These are phyloP conservation scores for Trichoderma hamatum DNA, from an alignment of 2,329 filamentous ascomycete species.

Conservation along the genomic window DNA sequence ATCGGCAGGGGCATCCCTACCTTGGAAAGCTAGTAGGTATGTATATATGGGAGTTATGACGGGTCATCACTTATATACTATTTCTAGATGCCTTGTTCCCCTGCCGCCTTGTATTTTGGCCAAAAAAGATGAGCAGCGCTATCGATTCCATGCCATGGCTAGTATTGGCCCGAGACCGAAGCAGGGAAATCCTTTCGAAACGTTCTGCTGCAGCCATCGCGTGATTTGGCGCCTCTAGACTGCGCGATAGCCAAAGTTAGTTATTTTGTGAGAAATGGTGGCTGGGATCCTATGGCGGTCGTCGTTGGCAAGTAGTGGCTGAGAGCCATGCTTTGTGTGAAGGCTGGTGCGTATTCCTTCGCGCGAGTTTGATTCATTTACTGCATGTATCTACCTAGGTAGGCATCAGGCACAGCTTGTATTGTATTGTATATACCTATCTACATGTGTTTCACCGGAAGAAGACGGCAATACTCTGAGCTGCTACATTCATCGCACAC, in stretches of 20 bases:
- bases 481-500: background rate
- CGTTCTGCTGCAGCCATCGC: background rate
- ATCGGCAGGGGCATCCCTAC: background rate
- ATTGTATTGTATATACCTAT: too few species aligned
- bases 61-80: background rate
- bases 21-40: background rate
- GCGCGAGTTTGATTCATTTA: background rate
- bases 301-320: background rate
- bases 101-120: background rate
- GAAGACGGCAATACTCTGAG: too few species aligned
- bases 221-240: background rate
- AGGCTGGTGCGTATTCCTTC: background rate
- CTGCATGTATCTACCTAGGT: too few species aligned
- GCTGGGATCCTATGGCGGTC: background rate
- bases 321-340: background rate
- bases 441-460: background rate
- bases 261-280: background rate
- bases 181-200: background rate
- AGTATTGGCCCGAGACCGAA: too few species aligned
- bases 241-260: background rate
- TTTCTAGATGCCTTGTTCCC: background rate
- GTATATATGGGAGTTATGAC: background rate
- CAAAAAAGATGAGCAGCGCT: background rate
- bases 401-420: background rate
- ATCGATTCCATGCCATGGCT: too few species aligned